Conservation (phyloP, 805 yeast species). For the Saccharomycopsis fodiens region DNA sequence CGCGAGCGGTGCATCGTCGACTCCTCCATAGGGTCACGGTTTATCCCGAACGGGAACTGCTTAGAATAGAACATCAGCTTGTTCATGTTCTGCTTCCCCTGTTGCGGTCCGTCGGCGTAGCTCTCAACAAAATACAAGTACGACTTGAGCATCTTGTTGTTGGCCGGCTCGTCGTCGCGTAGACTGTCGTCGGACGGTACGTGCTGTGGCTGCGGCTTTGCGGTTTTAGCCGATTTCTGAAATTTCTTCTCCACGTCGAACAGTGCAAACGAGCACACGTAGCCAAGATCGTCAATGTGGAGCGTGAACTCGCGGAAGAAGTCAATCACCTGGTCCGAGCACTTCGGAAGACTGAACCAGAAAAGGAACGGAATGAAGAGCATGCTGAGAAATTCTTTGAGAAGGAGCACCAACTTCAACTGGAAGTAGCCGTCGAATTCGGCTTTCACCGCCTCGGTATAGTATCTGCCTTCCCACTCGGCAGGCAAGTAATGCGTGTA, state of each 20-base stretch:
- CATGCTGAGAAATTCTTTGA: constrained; percentile 76
- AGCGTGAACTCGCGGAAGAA: constrained; percentile 85
- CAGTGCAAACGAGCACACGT: constrained; percentile 91
- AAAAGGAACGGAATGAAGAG: constrained; percentile 83
- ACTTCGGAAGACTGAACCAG: constrained; percentile 72
- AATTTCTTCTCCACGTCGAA: constrained; percentile 67
- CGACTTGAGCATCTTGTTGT: constrained; percentile 88
- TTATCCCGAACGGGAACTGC: constrained; percentile 8
- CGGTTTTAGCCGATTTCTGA: constrained; percentile 26
- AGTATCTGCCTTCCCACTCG: constrained; percentile 79
- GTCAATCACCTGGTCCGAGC: constrained; percentile 72
- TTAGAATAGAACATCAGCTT: constrained; percentile 10
- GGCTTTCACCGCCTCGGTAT: constrained; percentile 73
- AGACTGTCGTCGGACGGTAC: constrained; percentile 26
- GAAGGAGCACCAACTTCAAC: constrained; percentile 58
- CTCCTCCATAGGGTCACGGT: constrained; percentile 2
- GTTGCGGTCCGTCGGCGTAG: constrained; percentile 45
- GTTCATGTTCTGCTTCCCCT: constrained; percentile 4
- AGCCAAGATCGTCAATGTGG: constrained; percentile 90
- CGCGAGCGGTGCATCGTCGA: background rate
- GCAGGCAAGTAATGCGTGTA: constrained; percentile 87
- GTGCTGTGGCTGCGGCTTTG: constrained; percentile 13
- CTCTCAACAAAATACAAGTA: constrained; percentile 83
- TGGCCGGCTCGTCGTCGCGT: constrained; percentile 35
- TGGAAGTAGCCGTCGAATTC: constrained; percentile 79